phyloP scores from a whole-genome alignment of 1,284 basidiomycete genomes.

The Ganoderma sp. region DNA sequence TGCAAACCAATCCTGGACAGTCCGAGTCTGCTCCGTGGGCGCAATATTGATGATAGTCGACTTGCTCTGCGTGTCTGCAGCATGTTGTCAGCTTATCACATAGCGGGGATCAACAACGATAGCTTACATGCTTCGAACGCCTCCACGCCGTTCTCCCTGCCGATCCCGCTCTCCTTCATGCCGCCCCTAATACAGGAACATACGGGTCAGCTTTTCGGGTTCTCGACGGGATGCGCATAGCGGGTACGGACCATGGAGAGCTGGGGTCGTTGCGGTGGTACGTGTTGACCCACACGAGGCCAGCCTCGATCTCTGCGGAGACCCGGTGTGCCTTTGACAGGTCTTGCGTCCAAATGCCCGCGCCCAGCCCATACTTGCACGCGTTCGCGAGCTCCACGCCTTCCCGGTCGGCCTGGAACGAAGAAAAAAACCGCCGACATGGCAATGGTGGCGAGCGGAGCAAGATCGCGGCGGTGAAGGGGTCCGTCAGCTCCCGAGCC shows the following conservation, averaged over 20 bases:
- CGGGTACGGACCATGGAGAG: conserved; percentile 75
- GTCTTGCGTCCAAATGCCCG: conserved; percentile 79
- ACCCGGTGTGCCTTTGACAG: conserved; percentile 76
- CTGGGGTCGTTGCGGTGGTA: conserved; percentile 88
- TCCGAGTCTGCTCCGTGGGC: conserved; percentile 58
- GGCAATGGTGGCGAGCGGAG: conserved; percentile 1
- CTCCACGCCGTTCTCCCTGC: conserved; percentile 81
- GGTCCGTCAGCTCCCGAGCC: not conserved
- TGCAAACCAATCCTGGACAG: conserved; percentile 79
- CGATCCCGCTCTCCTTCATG: conserved; percentile 85
- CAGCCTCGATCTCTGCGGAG: conserved; percentile 68
- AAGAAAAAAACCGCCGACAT: not conserved
- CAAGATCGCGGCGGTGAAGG: not conserved
- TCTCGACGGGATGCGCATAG: not conserved
- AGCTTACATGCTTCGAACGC: conserved; percentile 74
- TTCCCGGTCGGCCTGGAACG: conserved; percentile 61
- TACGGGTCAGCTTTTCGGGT: not conserved
- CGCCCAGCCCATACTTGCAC: conserved; percentile 80
- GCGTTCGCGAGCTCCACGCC: conserved; percentile 74
- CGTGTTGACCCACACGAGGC: conserved; percentile 85
- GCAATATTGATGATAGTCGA: conserved; percentile 77
- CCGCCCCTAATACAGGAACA: conserved; percentile 63
- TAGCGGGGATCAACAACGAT: not conserved
- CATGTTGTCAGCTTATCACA: not conserved
- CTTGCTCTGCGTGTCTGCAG: conserved; percentile 79